A percentile compares a stretch with the other conserved stretches of the same genome.
Evolutionary conservation across 257 asterid genomes (phyloP).

Genomic region (Asclepias syriaca): DNA sequence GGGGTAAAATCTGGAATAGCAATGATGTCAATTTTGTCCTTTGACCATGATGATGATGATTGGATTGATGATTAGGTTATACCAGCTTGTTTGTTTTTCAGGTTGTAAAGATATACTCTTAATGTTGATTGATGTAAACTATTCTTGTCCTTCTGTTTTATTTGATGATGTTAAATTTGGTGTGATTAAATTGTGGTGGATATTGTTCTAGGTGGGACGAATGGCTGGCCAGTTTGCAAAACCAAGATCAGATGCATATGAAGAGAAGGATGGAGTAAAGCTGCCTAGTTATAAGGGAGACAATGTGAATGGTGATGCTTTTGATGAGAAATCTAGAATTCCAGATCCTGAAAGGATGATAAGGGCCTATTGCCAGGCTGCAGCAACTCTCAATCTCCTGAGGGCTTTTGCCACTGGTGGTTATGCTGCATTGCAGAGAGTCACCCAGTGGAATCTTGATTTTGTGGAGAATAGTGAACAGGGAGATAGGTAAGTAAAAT

Average conservation of each 20-base stretch:
- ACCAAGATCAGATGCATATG: constrained; percentile 58
- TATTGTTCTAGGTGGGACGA: constrained; percentile 55
- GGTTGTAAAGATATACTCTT: neutral
- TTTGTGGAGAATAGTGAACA: constrained; percentile 80
- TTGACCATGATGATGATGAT: neutral
- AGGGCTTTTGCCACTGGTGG: constrained; percentile 88
- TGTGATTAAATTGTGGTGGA: constrained; percentile 10
- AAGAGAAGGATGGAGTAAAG: constrained; percentile 68
- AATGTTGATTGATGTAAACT: neutral
- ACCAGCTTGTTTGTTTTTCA: neutral
- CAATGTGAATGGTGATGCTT: constrained; percentile 67
- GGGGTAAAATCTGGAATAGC: neutral
- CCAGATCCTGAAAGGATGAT: constrained; percentile 86
- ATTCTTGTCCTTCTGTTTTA: too few species aligned
- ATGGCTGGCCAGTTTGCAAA: constrained; percentile 91
- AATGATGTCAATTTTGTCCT: neutral
- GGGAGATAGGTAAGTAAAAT: constrained; percentile 60
- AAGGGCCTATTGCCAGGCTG: constrained; percentile 81
- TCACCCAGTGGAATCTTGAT: constrained; percentile 81
- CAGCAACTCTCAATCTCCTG: constrained; percentile 78
- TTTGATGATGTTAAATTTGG: neutral
- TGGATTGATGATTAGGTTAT: neutral
- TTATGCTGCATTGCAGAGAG: constrained; percentile 90
- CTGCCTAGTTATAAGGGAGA: constrained; percentile 85
- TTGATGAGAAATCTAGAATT: constrained; percentile 53